phyloP scores from a whole-genome alignment of 139 green algal genomes.

The Medakamo hakoo region DNA sequence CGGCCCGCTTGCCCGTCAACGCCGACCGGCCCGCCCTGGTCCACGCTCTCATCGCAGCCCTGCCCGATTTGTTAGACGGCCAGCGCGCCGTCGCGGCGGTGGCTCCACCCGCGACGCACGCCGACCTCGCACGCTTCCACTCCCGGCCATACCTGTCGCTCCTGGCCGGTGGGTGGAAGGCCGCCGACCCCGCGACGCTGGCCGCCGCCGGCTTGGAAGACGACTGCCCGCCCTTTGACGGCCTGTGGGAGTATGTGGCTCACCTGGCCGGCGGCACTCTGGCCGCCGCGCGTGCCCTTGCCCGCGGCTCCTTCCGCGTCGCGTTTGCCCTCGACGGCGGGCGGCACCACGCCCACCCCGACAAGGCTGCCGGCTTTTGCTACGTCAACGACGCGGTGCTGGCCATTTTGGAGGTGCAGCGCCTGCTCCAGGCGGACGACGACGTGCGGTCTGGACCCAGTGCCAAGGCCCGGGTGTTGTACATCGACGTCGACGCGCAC shows the following conservation, averaged over 20 bases:
- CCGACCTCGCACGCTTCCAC: conserved; percentile 11
- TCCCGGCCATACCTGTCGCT: conserved; percentile 6
- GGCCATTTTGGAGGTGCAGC: conserved; percentile 17
- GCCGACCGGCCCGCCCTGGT: conserved; percentile 8
- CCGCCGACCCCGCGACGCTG: not conserved
- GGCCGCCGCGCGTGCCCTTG: conserved; percentile 5
- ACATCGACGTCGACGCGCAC: conserved; percentile 24
- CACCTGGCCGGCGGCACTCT: conserved; percentile 8
- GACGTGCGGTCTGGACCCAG: too few species aligned
- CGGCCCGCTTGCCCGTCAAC: conserved; percentile 5
- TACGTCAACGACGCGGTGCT: conserved; percentile 26
- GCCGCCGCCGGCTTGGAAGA: conserved; percentile 5
- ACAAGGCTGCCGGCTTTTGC: conserved; percentile 13
- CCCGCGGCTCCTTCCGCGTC: not conserved
- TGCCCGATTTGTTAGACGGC: not conserved
- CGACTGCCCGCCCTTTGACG: conserved; percentile 14
- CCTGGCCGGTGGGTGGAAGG: too few species aligned
- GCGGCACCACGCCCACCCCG: conserved; percentile 19
- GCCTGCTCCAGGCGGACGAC: conserved; percentile 9
- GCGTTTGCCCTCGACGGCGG: conserved; percentile 16
- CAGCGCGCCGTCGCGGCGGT: too few species aligned
- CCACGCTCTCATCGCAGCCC: conserved; percentile 4
- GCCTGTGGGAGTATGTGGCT: conserved; percentile 7
- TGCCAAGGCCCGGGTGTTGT: conserved; percentile 24
- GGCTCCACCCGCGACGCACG: too few species aligned